Percentiles rank a stretch among this genome's conserved stretches.
phyloP scores from a whole-genome alignment of 768 basidiomycete species.

The Lactarius trivialis region DNA sequence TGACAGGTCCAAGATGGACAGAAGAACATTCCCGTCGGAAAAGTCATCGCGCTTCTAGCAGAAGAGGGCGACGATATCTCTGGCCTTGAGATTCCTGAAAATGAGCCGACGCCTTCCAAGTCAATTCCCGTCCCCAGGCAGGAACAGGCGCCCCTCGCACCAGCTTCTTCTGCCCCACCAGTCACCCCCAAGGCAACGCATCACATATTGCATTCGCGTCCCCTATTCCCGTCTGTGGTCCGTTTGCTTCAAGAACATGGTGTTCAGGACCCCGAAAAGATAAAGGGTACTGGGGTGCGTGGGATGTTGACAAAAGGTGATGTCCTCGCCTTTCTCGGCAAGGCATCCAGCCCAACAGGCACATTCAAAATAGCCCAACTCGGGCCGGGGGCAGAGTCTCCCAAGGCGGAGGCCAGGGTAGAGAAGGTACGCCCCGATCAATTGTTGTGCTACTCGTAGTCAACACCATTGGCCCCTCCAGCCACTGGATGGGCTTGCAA shows the following conservation, averaged over 20 bases:
- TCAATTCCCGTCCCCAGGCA: constrained; percentile 3
- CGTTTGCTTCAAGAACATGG: constrained; percentile 66
- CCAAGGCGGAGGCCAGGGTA: constrained; percentile 34
- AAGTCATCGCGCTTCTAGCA: constrained; percentile 84
- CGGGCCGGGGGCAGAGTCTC: constrained; percentile 16
- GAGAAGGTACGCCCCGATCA: constrained; percentile 25
- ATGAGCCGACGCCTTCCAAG: constrained; percentile 28
- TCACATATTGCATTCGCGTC: constrained; percentile 47
- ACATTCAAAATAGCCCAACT: constrained; percentile 50
- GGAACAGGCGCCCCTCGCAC: constrained; percentile 26
- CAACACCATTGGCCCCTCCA: constrained; percentile 22
- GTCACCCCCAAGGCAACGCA: constrained; percentile 28
- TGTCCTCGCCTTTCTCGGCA: constrained; percentile 79
- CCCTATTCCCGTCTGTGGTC: constrained; percentile 86
- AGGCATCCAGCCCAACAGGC: constrained; percentile 70
- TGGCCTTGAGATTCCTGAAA: constrained; percentile 59
- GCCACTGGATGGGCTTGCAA: constrained; percentile 56
- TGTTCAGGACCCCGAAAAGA: constrained; percentile 51
- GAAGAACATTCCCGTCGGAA: constrained; percentile 82
- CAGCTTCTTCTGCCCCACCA: constrained; percentile 29
- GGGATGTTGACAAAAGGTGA: constrained; percentile 98
- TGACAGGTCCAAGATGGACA: constrained; percentile 65
- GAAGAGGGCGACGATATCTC: constrained; percentile 96
- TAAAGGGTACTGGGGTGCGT: constrained; percentile 83
- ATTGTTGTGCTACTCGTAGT: neutral